These are phyloP conservation scores for Fusarium lateritium DNA, from an alignment of 2,329 filamentous ascomycete genomes.

Conservation along the genomic window DNA sequence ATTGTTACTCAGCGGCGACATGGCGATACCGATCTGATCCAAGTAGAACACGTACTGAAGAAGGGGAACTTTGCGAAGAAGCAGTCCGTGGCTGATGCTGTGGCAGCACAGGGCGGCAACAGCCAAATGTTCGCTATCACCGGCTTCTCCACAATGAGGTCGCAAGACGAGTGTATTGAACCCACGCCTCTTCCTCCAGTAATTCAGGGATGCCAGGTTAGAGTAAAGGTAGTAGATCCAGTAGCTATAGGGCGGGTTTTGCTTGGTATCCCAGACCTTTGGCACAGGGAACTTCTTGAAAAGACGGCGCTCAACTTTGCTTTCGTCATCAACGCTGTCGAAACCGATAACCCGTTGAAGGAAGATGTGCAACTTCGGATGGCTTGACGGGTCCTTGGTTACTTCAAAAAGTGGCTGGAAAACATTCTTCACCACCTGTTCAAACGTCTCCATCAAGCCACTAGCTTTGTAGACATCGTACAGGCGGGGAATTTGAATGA, in stretches of 20 bases:
- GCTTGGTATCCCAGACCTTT: slow-evolving; percentile 88
- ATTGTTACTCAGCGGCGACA: slow-evolving; percentile 99
- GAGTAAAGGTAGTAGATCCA: slow-evolving; percentile 99
- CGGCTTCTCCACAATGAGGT: slow-evolving; percentile 96
- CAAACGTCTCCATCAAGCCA: slow-evolving; percentile 88
- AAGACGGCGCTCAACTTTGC: slow-evolving; percentile 93
- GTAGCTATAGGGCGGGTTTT: slow-evolving; percentile 98
- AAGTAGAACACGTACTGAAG: slow-evolving; percentile 98
- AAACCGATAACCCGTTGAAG: slow-evolving; percentile 96
- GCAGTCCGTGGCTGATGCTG: slow-evolving; percentile 94
- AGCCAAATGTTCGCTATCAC: slow-evolving; percentile 95
- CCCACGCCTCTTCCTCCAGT: slow-evolving; percentile 89
- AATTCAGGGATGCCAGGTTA: slow-evolving; percentile 93
- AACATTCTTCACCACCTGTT: slow-evolving; percentile 90
- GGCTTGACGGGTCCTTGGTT: slow-evolving; percentile 85
- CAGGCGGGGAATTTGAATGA: slow-evolving; percentile 93
- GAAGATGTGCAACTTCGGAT: slow-evolving; percentile 95
- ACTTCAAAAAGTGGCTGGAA: slow-evolving; percentile 97
- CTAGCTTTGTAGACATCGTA: slow-evolving; percentile 97
- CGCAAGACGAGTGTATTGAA: slow-evolving; percentile 96
- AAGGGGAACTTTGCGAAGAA: slow-evolving; percentile 93
- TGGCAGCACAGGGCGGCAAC: slow-evolving; percentile 93
- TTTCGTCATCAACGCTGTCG: slow-evolving; percentile 98
- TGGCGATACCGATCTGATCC: slow-evolving; percentile 97
- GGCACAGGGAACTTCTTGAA: slow-evolving; percentile 96